These are phyloP conservation scores for Hymenoscyphus repandus DNA, from an alignment of 2,329 filamentous ascomycete genomes.

Conservation along the genomic window DNA sequence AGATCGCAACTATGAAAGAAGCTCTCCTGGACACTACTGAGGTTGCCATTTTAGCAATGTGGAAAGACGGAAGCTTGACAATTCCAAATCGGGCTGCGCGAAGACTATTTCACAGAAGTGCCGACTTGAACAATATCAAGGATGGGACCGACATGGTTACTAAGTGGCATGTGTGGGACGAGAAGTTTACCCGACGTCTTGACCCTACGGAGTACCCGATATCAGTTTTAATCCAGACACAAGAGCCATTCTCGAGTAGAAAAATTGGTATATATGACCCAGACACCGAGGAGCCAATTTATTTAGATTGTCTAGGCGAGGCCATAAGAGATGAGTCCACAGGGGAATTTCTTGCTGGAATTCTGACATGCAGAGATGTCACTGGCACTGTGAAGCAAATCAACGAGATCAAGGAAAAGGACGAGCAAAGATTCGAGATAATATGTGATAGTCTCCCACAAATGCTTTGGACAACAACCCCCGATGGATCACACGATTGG, in stretches of 20 bases:
- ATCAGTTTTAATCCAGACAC: slow-evolving; percentile 55
- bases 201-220: slow-evolving; percentile 61
- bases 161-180: slow-evolving; percentile 57
- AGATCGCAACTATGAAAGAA: slow-evolving; percentile 71
- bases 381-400: slow-evolving; percentile 67
- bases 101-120: slow-evolving; percentile 42
- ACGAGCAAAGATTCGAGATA: slow-evolving; percentile 68
- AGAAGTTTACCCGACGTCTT: slow-evolving; percentile 58
- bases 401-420: slow-evolving; percentile 61
- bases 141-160: slow-evolving; percentile 53
- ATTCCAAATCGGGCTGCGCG: slow-evolving; percentile 60
- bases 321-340: slow-evolving; percentile 60
- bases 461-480: slow-evolving; percentile 67
- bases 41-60: slow-evolving; percentile 73
- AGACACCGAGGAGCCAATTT: slow-evolving; percentile 44
- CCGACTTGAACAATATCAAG: slow-evolving; percentile 34
- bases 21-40: slow-evolving; percentile 70
- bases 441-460: slow-evolving; percentile 72
- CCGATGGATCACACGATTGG: slow-evolving; percentile 65
- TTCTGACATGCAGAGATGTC: slow-evolving; percentile 68
- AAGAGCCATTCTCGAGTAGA: slow-evolving; percentile 51
- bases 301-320: slow-evolving; percentile 64
- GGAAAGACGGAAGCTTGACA: slow-evolving; percentile 70
- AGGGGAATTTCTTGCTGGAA: slow-evolving; percentile 67
- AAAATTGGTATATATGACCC: slow-evolving; percentile 60